phyloP scores from a whole-genome alignment of 2,329 filamentous ascomycete species.

The Metarhizium guizhouense region DNA sequence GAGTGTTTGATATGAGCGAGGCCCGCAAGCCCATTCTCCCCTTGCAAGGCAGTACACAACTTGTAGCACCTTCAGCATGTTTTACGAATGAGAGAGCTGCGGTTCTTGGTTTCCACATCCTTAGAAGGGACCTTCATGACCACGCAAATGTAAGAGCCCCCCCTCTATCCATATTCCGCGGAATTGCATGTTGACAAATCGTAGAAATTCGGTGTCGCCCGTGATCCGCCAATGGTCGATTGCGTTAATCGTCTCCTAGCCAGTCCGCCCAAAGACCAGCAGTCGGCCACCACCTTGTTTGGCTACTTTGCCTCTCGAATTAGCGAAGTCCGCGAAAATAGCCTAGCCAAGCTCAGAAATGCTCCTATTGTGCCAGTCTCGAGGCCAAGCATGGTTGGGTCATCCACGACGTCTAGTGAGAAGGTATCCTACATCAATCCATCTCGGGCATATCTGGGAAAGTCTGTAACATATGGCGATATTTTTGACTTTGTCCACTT shows the following conservation, averaged over 20 bases:
- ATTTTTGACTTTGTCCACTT: slow-evolving; percentile 98
- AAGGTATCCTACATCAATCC: slow-evolving; percentile 46
- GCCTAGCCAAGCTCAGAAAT: slow-evolving; percentile 50
- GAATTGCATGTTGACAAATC: slow-evolving; percentile 4
- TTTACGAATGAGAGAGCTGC: slow-evolving; percentile 73
- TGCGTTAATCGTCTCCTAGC: slow-evolving; percentile 67
- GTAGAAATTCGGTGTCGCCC: slow-evolving; percentile 73
- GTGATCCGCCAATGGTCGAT: slow-evolving; percentile 68
- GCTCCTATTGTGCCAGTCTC: slow-evolving; percentile 64
- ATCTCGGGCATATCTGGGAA: slow-evolving; percentile 72
- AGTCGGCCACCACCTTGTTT: slow-evolving; percentile 65
- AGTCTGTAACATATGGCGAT: slow-evolving; percentile 60
- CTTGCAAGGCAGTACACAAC: slow-evolving; percentile 55
- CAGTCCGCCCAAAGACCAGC: slow-evolving; percentile 58
- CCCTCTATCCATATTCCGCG: background rate
- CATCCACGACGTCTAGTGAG: slow-evolving; percentile 31
- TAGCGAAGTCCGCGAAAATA: slow-evolving; percentile 58
- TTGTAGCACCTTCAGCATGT: slow-evolving; percentile 68
- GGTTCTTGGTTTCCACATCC: slow-evolving; percentile 71
- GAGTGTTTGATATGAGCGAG: slow-evolving; percentile 47
- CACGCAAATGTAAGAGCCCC: slow-evolving; percentile 51
- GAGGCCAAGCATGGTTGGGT: slow-evolving; percentile 19
- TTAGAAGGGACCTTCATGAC: slow-evolving; percentile 65
- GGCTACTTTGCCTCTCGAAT: slow-evolving; percentile 74
- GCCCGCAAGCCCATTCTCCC: slow-evolving; percentile 59